Evolutionary conservation across 2,329 filamentous ascomycete species (phyloP).

Genomic region (Cladosporium austrohemisphaericum): DNA sequence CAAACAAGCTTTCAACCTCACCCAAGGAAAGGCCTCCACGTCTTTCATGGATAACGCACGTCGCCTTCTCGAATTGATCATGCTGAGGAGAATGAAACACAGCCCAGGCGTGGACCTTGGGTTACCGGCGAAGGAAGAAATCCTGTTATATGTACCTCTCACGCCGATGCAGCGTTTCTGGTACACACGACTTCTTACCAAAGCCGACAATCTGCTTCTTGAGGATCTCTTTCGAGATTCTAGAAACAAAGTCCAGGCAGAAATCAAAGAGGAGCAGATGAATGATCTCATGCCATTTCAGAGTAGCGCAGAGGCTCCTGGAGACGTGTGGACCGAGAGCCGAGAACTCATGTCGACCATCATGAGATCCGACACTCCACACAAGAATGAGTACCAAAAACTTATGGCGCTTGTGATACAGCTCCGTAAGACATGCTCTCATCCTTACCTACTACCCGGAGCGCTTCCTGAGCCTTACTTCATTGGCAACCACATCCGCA

Average conservation of each 20-base stretch:
- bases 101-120: slow-evolving; percentile 53
- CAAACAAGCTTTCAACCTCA: slow-evolving; percentile 55
- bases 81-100: slow-evolving; percentile 57
- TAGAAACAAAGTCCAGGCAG: slow-evolving; percentile 43
- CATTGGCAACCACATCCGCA: slow-evolving; percentile 46
- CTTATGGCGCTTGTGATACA: slow-evolving; percentile 56
- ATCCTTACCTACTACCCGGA: slow-evolving; percentile 50
- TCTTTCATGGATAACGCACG: slow-evolving; percentile 52
- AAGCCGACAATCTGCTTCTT: slow-evolving; percentile 49
- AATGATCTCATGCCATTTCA: slow-evolving; percentile 15
- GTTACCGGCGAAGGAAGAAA: slow-evolving; percentile 55
- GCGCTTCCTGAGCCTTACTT: slow-evolving; percentile 46
- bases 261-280: slow-evolving; percentile 37
- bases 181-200: slow-evolving; percentile 56
- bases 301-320: background rate
- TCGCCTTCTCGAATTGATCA: slow-evolving; percentile 53
- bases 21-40: slow-evolving; percentile 51
- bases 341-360: slow-evolving; percentile 42
- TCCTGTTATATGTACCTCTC: slow-evolving; percentile 55
- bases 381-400: slow-evolving; percentile 32
- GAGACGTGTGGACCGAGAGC: slow-evolving; percentile 46
- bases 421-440: slow-evolving; percentile 53
- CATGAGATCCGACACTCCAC: slow-evolving; percentile 10
- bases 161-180: slow-evolving; percentile 57
- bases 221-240: slow-evolving; percentile 51